Evolutionary conservation across 169 alveolate species (phyloP), one percentile per base, ranked within the genome.

Genomic region (Plasmodium knowlesi): DNA sequence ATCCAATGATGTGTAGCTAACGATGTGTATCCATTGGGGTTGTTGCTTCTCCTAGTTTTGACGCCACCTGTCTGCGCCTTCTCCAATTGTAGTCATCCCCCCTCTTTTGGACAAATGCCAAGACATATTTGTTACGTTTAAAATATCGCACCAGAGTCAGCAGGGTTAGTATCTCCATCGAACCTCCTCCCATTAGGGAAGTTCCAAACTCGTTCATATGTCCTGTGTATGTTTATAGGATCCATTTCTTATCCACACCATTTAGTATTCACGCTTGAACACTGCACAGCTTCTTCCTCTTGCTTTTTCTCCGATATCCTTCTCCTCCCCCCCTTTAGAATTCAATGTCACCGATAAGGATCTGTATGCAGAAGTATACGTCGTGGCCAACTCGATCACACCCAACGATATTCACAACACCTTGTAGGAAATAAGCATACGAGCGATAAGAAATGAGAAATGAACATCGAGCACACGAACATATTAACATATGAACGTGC

Each of bases 301-400:
- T 67, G 14, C n/a, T n/a, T 46, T 80, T n/a, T 25, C 6, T 34
- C 30, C 57, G 46, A 19, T 16, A 46, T 2, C 39, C 67, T 28
- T 10, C 54, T 28, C 57, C 57, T 10, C 54, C 50, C 57, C 57
- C 37, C 0, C 19, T 46, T 4, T 76, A 85, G 93, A 85, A 39
- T 85, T 74, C 43, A n/a, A 85, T 43, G 93, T 85, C 37, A 74
- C 81, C 6, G 93, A 85, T 19, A 85, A 85, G 67, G 80, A 50
- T 43, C 22, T 85, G 32, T 54, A 37, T 53, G 93, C 79, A 30
- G 93, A 85, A n/a, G 81, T 85, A n/a, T 85, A 85, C 39, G 67
- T 85, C n/a, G 93, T 85, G 43, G 84, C 93, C 25, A 85, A 85
- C 79, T 85, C 93, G 37, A 67, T 85, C 8, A 85, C 93, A 0